Base-by-base conservation (phyloP, 2,329 filamentous ascomycete species). In the Colletotrichum aenigma region DNA sequence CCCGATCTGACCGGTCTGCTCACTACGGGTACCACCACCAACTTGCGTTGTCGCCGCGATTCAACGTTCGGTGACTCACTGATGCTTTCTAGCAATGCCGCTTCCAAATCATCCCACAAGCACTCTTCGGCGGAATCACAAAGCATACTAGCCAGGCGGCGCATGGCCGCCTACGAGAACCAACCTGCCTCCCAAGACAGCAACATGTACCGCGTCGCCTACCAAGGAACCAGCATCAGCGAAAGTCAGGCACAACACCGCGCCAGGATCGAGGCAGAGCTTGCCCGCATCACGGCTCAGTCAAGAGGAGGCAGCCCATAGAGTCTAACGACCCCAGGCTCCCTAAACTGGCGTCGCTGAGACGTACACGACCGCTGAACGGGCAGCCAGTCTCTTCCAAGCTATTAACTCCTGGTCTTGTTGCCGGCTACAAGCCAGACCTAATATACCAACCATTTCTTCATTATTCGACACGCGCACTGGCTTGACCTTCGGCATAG, bases 341-440 rank as follows among this genome's bases (percentile, higher is more conserved):
- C 0, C 18, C n/a, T n/a, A 43, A 0, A 2, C 2, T 18, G 4
- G 16, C 1, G 18, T 43, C 18, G 38, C 4, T 4, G 43, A 48
- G n/a, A 21, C 3, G n/a, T 0, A n/a, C 10, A 48, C 2, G 10
- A 0, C 10, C 7, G 0, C 43, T 21, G n/a, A 21, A 0, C 10
- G 10, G 3, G 43, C 1, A n/a, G n/a, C 3, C n/a, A 2, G n/a
- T 48, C 43, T 48, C 0, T 2, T 48, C 0, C 6, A 13, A 48
- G 10, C n/a, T 48, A 0, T 21, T 10, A 0, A 7, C 10, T 0
- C 10, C 6, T 48, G 43, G 43, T 21, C n/a, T 48, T 48, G 43
- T 48, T 21, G 43, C n/a, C 3, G 43, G 43, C 43, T 48, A 21
- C 43, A 13, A 48, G 4, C 4, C 43, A 1, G 43, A 3, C 43